A percentile compares a stretch with the other conserved stretches of the same genome.
These are phyloP conservation scores for Leccinum uliginosum DNA, from an alignment of 768 basidiomycete genomes.

Conservation along the genomic window DNA sequence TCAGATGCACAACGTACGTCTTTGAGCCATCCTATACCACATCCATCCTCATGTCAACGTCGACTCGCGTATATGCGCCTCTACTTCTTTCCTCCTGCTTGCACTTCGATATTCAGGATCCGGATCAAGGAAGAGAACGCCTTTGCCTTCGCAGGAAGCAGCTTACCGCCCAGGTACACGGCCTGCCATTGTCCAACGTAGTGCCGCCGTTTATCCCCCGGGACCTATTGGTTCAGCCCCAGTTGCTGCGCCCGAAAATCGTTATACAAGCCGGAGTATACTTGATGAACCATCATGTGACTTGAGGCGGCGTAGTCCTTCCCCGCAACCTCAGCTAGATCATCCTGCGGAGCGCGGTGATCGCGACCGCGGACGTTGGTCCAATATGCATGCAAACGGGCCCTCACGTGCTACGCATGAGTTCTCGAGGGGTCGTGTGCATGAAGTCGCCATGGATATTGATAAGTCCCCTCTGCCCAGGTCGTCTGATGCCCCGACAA, in stretches of 20 bases:
- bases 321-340: conserved; percentile 6
- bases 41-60: conserved; percentile 27
- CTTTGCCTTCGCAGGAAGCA: conserved; percentile 35
- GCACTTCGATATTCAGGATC: conserved; percentile 21
- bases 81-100: conserved; percentile 18
- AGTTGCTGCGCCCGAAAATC: conserved; percentile 8
- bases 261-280: neutral
- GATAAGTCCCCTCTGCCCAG: conserved; percentile 22
- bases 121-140: conserved; percentile 33
- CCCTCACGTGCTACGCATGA: conserved; percentile 14
- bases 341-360: conserved; percentile 11
- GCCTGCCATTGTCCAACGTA: conserved; percentile 7
- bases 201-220: conserved; percentile 4
- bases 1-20: conserved; percentile 37
- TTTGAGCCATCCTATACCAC: conserved; percentile 26
- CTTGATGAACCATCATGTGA: conserved; percentile 7
- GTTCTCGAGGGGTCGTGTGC: conserved; percentile 19
- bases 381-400: conserved; percentile 10
- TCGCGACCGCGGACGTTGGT: conserved; percentile 15
- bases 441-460: conserved; percentile 25
- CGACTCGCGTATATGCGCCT: conserved; percentile 20
- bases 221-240: conserved; percentile 1
- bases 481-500: conserved; percentile 16
- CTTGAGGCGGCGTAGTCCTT: conserved; percentile 12
- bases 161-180: conserved; percentile 25